Conservation (phyloP, 495 filamentous ascomycete genomes). For the Neurospora tetrasperma region DNA sequence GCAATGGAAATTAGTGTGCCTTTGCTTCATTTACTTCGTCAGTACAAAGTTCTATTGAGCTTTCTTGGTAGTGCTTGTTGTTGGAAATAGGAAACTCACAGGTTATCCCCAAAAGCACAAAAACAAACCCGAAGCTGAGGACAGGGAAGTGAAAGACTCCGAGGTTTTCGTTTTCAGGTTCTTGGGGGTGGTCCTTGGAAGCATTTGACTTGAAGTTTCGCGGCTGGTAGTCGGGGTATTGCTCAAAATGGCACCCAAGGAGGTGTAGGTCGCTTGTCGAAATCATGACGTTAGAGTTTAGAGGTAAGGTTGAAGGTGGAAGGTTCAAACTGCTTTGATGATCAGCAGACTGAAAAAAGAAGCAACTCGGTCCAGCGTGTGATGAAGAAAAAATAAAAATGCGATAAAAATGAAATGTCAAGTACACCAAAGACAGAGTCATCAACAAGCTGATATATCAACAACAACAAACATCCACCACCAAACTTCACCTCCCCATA, state of each 20-base stretch:
- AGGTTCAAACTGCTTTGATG: too few relatives aligned
- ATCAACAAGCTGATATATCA: not conserved
- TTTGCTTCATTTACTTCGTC: not conserved
- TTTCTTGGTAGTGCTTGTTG: too few relatives aligned
- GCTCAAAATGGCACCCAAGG: not conserved
- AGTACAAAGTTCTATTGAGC: too few relatives aligned
- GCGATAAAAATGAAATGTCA: not conserved
- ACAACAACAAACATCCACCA: not conserved
- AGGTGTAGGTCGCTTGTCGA: not conserved
- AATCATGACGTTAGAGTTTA: not conserved
- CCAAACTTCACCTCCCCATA: not conserved
- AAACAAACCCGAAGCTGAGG: not conserved
- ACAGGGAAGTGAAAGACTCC: not conserved
- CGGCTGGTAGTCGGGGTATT: not conserved
- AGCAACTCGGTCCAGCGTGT: too few relatives aligned
- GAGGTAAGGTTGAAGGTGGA: too few relatives aligned
- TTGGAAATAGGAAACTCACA: too few relatives aligned
- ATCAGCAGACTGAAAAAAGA: too few relatives aligned
- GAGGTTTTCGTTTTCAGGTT: accelerated
- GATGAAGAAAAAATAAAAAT: too few relatives aligned
- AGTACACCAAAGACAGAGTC: not conserved
- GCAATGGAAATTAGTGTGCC: not conserved
- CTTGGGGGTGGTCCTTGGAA: not conserved
- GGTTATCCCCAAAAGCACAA: not conserved
- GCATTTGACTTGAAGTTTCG: not conserved